Evolutionary conservation across 2,329 filamentous ascomycete genomes (phyloP), one percentile per base, ranked within the genome.

Genomic region (Neonectria magnoliae): DNA sequence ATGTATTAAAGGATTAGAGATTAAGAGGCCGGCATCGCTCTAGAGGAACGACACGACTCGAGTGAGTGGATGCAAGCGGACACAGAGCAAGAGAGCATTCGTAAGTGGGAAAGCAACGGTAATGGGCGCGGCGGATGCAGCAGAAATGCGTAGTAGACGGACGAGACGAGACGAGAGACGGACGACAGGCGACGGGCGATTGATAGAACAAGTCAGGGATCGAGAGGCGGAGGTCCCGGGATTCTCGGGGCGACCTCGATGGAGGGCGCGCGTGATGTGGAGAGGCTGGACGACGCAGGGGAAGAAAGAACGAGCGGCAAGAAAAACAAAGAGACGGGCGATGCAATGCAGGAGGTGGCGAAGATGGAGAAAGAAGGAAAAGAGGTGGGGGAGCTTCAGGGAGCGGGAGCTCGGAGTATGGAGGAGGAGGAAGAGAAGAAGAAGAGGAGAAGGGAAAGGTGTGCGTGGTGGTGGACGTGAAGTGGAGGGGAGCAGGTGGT

Each of bases 1-100:
- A 62, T 63, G 61, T 71, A 75, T 75, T 75, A 72, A 70, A 64
- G 57, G 57, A 76, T 76, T 76, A 76, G 69, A 70, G 45, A 75
- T 75, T 76, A 76, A 69, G 58, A 70, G 64, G 59, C 65, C 65
- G 68, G 71, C 73, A 74, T 76, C 48, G 58, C 64, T 67, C 57
- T 61, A 22, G 31, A 51, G 20, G 42, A 60, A 61, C 58, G 58
- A 60, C 60, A 58, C 62, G 61, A 69, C 61, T 64, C 69, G 71
- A 65, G 36, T 36, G 25, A 25, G 25, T 25, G 41, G 53, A 68
- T 62, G 65, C 69, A 51, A 62, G 50, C 67, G 59, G 56, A 64
- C 48, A 60, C 56, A 63, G 6, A 60, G 45, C 50, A 44, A 64
- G 52, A 57, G 58, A 55, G 60, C 29, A 52, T 36, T 42, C 60